Base-by-base conservation (phyloP, 129 eudicot genomes). In the Artemisia tridentata region DNA sequence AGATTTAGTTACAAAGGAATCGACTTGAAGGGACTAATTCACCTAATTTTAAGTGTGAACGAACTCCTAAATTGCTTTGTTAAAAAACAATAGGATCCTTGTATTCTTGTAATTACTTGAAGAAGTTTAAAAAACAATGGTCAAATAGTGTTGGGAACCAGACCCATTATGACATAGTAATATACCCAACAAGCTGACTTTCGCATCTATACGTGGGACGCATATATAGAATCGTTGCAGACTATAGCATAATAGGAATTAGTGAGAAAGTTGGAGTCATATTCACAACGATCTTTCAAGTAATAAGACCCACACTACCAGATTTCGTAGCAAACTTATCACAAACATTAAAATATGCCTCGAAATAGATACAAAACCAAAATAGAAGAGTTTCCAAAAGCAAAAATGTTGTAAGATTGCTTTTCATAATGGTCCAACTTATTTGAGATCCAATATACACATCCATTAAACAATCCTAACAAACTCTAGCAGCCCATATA, bases 31-130 rank as follows among this genome's bases (percentile, higher is more conserved):
- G 14, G 54, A 25, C 20, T 55, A 20, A 56, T 2, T 43, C 19
- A n/a, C 54, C 60, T 48, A 41, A 68, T 38, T 16, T 53, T 38
- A 31, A 69, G 63, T 53, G 43, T 54, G 49, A 11, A 54, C 41
- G 11, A 34, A 31, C 19, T 67, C 59, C 72, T 67, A 67, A n/a
- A 38, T 18, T 69, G 65, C 34, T 69, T 25, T 67, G 29, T 50
- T 25, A 4, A 25, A 69, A 38, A 69, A 69, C 14, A 12, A 41
- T 11, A 27, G 47, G 5, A 51, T 51, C 51, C 31, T 41, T 17
- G 12, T 29, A 31, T 11, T 54, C 31, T 55, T 29, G 19, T 69
- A 17, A 53, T 14, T 53, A 69, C 73, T 17, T 21, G 1, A 38
- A 7, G 54, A 3, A 69, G 7, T 4, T 54, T 20, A 3, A 34